A percentile compares a stretch with the other conserved stretches of the same genome.
Evolutionary conservation across 2,329 filamentous ascomycete genomes (phyloP).

Genomic region (Alternaria sp.): DNA sequence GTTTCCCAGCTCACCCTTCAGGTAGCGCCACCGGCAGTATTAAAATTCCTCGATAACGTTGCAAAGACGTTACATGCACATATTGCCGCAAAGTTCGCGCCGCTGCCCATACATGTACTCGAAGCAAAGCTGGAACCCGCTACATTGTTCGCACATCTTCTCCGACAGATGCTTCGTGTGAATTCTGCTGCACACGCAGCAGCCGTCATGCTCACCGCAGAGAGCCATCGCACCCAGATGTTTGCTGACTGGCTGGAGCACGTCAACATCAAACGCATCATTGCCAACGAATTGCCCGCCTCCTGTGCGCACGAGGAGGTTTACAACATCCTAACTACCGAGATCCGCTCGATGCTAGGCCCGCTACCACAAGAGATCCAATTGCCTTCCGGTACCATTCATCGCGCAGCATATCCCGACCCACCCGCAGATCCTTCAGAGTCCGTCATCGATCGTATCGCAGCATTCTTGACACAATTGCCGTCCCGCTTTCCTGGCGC

Average conservation of each 20-base stretch:
- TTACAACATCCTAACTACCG: constrained; percentile 60
- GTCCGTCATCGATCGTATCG: constrained; percentile 78
- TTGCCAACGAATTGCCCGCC: constrained; percentile 61
- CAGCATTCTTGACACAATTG: constrained; percentile 72
- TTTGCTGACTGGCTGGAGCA: constrained; percentile 83
- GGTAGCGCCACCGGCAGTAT: constrained; percentile 84
- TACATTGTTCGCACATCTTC: constrained; percentile 82
- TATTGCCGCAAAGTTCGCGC: constrained; percentile 83
- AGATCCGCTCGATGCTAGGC: constrained; percentile 74
- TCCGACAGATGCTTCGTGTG: constrained; percentile 87
- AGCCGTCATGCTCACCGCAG: constrained; percentile 87
- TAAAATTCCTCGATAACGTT: constrained; percentile 86
- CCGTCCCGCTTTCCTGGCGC: constrained; percentile 76
- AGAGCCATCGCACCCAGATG: constrained; percentile 92
- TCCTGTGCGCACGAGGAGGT: constrained; percentile 63
- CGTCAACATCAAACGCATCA: constrained; percentile 63
- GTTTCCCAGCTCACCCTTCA: constrained; percentile 88
- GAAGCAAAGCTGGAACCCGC: constrained; percentile 88
- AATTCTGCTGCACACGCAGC: constrained; percentile 94
- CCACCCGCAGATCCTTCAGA: constrained; percentile 37
- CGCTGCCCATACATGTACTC: constrained; percentile 83
- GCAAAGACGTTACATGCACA: constrained; percentile 81
- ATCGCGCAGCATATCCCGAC: constrained; percentile 36
- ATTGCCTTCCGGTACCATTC: constrained; percentile 62
- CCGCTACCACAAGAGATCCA: constrained; percentile 72